A percentile compares a stretch with the other conserved stretches of the same genome.
These are phyloP conservation scores for Cladophialophora psammophila DNA, from an alignment of 2,329 filamentous ascomycete genomes.

Conservation along the genomic window DNA sequence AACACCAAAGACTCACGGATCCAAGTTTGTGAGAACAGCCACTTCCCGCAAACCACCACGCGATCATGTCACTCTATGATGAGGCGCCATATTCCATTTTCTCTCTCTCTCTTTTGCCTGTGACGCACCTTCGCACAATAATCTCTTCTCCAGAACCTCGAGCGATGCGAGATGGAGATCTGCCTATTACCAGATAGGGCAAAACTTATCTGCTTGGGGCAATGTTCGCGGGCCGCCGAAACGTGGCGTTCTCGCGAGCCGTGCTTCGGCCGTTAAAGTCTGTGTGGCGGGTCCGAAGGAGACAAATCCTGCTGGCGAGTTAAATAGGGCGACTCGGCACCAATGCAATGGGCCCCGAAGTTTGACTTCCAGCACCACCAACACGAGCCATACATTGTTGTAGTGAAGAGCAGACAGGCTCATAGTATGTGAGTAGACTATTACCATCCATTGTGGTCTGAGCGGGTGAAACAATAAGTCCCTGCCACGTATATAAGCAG, in stretches of 20 bases:
- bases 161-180: background rate
- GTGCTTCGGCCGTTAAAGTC: background rate
- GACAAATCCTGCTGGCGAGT: no score
- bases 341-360: no score
- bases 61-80: background rate
- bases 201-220: background rate
- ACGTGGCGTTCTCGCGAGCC: background rate
- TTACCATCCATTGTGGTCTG: no score
- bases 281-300: background rate
- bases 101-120: no score
- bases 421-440: no score
- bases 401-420: no score
- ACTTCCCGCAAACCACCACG: background rate
- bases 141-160: background rate
- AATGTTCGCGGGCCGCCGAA: background rate
- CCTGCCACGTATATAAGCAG: no score
- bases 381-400: no score
- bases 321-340: no score
- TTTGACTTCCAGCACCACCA: no score
- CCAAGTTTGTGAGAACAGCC: background rate
- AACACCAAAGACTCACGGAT: background rate
- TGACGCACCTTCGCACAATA: background rate
- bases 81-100: background rate
- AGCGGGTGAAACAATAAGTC: no score
- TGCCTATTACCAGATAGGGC: no score